phyloP scores from a whole-genome alignment of 495 filamentous ascomycete species.

The Daldinia vernicosa region DNA sequence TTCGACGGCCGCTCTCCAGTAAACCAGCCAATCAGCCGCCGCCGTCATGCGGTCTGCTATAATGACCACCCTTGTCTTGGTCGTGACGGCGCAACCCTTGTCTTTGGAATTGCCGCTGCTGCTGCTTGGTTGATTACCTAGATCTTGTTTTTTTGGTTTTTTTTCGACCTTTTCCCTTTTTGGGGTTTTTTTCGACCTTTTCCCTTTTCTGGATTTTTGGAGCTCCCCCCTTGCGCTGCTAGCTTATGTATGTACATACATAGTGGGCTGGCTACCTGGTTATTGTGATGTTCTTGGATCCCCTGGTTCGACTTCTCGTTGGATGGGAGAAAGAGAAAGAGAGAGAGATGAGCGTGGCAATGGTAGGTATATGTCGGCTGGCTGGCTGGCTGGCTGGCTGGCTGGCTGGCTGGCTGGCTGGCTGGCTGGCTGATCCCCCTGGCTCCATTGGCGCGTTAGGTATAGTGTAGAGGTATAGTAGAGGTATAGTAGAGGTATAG shows the following conservation, averaged over 20 bases:
- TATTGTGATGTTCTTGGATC: not conserved
- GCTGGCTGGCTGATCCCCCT: not conserved
- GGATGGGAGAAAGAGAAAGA: not conserved
- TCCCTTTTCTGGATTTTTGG: not conserved
- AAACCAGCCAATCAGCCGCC: slow-evolving; percentile 34
- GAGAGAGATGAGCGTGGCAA: not conserved
- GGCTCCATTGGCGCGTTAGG: not conserved
- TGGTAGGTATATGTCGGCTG: no score
- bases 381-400: no score
- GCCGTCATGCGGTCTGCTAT: slow-evolving; percentile 35
- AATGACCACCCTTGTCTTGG: slow-evolving; percentile 31
- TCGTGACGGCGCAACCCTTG: slow-evolving; percentile 17
- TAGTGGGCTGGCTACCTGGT: no score
- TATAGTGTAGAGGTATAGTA: not conserved
- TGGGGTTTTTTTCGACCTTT: not conserved
- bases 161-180: not conserved
- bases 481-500: not conserved
- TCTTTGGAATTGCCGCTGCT: slow-evolving; percentile 3
- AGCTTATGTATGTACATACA: no score
- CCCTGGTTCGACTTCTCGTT: not conserved
- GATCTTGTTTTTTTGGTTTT: slow-evolving; percentile 32
- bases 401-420: no score
- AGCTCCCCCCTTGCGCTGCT: no score
- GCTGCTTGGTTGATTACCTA: no score
- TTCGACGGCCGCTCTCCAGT: slow-evolving; percentile 3